Base-by-base conservation (phyloP, 73 alveolate genomes). In the Paramecium bursaria region DNA sequence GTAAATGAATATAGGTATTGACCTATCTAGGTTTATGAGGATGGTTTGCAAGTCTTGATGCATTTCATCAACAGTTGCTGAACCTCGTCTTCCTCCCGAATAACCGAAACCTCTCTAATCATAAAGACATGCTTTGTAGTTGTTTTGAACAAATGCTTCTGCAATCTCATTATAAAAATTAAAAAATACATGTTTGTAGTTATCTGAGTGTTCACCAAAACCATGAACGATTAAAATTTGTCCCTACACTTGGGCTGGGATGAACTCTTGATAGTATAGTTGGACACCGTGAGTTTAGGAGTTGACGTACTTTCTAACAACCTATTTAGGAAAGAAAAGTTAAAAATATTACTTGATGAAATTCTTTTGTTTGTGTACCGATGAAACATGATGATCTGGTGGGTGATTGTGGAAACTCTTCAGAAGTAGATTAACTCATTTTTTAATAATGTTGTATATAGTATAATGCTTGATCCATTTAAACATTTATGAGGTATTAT, bases 51-150 rank as follows among this genome's bases (percentile, higher is more conserved):
- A 42, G 35, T 67, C 82, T 57, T 39, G 33, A 14, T 67, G 82
- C 82, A 67, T 67, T 67, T 67, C 26, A 21, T 67, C 82, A 67
- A 67, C 82, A 3, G 55, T 42, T 2, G 82, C 82, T 15, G 33
- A 42, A 6, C 60, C 82, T 67, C 82, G 33, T 39, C 26, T 42
- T 19, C 82, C 82, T 1, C 82, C 82, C 17, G 82, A 67, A 67
- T 67, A 67, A 10, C 82, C 82, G 13, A 67, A 67, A 21, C 82
- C 82, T 67, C 82, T 67, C 44, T 67, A 23, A 4, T 67, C 82
- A 67, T 67, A 67, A 15, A 67, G 82, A 15, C 22, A 19, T 1
- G 44, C 82, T 67, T 67, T 67, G 44, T 39, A 67, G 21, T 67
- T 42, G 11, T 67, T 31, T 26, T 31, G 53, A 7, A 67, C 10